Percentiles rank a stretch among this genome's conserved stretches.
phyloP scores from a whole-genome alignment of 2,329 filamentous ascomycete species.

The Acephala macrosclerotiorum region DNA sequence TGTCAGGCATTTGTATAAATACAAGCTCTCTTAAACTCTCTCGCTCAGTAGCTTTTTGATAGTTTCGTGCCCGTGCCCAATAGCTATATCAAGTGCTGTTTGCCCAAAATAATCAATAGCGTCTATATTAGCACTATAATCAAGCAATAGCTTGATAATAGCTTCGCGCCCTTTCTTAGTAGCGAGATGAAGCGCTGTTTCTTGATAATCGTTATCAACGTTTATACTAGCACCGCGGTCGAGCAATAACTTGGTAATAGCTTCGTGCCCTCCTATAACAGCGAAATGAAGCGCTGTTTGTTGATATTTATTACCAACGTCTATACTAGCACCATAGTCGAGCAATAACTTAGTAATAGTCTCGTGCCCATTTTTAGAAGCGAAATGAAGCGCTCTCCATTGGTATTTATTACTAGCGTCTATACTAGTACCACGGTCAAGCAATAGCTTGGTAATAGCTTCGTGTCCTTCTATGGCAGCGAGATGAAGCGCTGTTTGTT shows the following conservation, averaged over 20 bases:
- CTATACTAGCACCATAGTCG: background rate
- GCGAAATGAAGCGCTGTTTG: slow-evolving; percentile 19
- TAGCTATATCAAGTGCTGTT: background rate
- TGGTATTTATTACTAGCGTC: background rate
- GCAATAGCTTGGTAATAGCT: slow-evolving; percentile 30
- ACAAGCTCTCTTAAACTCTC: too few species aligned
- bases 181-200: slow-evolving; percentile 23
- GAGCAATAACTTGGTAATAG: slow-evolving; percentile 32
- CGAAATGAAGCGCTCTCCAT: background rate
- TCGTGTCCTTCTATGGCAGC: slow-evolving; percentile 25
- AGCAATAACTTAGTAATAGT: background rate
- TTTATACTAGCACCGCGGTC: slow-evolving; percentile 8
- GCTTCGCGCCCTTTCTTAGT: slow-evolving; percentile 22
- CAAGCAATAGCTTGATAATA: slow-evolving; percentile 32
- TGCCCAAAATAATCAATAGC: background rate
- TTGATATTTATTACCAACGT: background rate
- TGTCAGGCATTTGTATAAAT: too few species aligned
- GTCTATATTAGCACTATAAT: slow-evolving; percentile 25
- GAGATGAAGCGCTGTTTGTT: slow-evolving; percentile 17
- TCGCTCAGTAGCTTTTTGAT: background rate
- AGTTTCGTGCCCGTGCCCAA: background rate
- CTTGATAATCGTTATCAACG: background rate
- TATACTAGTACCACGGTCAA: slow-evolving; percentile 29
- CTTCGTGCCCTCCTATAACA: slow-evolving; percentile 23
- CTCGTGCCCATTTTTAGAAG: background rate